Evolutionary conservation across 1,284 basidiomycete species (phyloP).

Genomic region (Gymnopus androsaceus): DNA sequence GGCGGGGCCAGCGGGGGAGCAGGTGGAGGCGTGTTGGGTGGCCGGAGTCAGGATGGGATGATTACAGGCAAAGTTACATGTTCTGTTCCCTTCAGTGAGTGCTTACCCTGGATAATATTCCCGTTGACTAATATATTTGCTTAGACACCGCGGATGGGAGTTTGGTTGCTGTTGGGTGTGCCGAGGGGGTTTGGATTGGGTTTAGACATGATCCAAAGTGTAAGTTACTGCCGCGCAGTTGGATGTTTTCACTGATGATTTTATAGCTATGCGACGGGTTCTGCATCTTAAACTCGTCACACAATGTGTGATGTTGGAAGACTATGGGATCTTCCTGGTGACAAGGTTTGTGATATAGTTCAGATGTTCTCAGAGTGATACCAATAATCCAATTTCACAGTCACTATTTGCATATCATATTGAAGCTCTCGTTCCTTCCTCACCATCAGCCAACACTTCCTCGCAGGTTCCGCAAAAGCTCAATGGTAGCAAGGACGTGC

Average conservation of each 20-base stretch:
- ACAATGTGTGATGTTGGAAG: slow-evolving; percentile 92
- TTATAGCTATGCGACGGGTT: slow-evolving; percentile 80
- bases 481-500: slow-evolving; percentile 84
- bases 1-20: not conserved
- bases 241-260: not conserved
- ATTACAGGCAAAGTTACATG: slow-evolving; percentile 90
- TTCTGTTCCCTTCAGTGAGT: slow-evolving; percentile 88
- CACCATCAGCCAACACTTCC: slow-evolving; percentile 58
- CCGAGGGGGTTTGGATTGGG: slow-evolving; percentile 88
- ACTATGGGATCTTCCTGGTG: slow-evolving; percentile 94
- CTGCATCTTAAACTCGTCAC: slow-evolving; percentile 89
- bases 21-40: not conserved
- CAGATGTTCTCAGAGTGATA: not conserved
- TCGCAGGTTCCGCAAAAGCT: slow-evolving; percentile 84
- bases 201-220: slow-evolving; percentile 75
- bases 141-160: slow-evolving; percentile 69
- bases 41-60: slow-evolving; percentile 61
- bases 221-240: slow-evolving; percentile 33
- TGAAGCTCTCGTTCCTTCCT: slow-evolving; percentile 91
- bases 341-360: slow-evolving; percentile 58
- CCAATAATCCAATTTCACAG: slow-evolving; percentile 33
- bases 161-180: slow-evolving; percentile 82
- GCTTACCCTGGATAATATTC: not conserved
- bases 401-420: slow-evolving; percentile 88
- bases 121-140: slow-evolving; percentile 49